phyloP scores from a whole-genome alignment of 2,329 filamentous ascomycete species.

The Stenocarpella maydis region DNA sequence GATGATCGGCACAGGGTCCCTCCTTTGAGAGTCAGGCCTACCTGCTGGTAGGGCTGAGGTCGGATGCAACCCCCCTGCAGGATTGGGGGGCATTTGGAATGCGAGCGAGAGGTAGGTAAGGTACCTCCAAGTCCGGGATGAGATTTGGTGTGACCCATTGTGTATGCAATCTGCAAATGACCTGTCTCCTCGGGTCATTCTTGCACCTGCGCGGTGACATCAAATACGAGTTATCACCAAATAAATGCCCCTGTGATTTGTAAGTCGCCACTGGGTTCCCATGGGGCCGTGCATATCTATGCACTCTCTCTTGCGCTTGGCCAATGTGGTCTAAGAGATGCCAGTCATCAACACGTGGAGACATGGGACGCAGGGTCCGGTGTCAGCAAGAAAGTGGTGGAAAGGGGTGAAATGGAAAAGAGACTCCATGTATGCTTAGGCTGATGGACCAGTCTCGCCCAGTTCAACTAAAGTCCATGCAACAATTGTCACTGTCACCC shows the following conservation, averaged over 20 bases:
- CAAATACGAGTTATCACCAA: not conserved
- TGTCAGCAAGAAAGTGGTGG: not conserved
- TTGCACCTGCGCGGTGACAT: not conserved
- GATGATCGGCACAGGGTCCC: conserved; percentile 9
- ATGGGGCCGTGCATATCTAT: not conserved
- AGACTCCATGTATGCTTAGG: not conserved
- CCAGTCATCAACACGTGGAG: not conserved
- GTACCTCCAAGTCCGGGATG: not conserved
- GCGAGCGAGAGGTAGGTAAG: too few species aligned
- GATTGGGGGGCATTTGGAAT: not conserved
- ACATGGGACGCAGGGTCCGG: not conserved
- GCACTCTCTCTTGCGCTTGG: too few species aligned
- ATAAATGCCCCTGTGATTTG: too few species aligned
- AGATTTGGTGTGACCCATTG: not conserved
- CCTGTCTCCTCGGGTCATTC: not conserved
- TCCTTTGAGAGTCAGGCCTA: conserved; percentile 6
- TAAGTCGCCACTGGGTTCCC: not conserved
- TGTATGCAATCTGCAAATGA: not conserved
- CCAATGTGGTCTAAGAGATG: not conserved
- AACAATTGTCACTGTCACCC: too few species aligned
- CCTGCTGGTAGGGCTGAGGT: conserved; percentile 2
- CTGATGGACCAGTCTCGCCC: not conserved
- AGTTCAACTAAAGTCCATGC: too few species aligned
- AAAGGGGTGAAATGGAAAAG: not conserved
- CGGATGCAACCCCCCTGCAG: conserved; percentile 7